Evolutionary conservation across 768 basidiomycete species (phyloP).

Genomic region (Sarcodon aspratus): DNA sequence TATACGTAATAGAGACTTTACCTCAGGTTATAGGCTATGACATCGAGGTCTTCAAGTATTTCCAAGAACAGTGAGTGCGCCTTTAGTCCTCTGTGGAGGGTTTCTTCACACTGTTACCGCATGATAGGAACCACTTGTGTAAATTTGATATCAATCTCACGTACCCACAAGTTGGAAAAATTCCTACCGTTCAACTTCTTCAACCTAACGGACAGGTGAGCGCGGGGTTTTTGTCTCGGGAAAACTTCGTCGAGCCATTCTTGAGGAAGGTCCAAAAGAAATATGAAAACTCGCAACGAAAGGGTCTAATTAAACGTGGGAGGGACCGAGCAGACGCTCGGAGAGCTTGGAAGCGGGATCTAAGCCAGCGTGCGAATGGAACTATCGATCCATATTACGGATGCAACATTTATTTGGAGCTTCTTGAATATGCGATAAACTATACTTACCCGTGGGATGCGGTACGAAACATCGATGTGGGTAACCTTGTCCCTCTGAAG

Average conservation of each 20-base stretch:
- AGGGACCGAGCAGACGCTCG: slow-evolving; percentile 2
- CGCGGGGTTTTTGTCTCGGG: neutral
- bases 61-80: slow-evolving; percentile 55
- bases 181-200: slow-evolving; percentile 21
- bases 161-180: slow-evolving; percentile 50
- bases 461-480: slow-evolving; percentile 4
- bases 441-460: slow-evolving; percentile 1
- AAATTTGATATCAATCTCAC: slow-evolving; percentile 56
- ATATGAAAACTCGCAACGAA: neutral
- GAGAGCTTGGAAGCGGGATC: slow-evolving; percentile 29
- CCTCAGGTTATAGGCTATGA: slow-evolving; percentile 77
- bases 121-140: slow-evolving; percentile 42
- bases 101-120: neutral
- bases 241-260: neutral
- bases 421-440: slow-evolving; percentile 48
- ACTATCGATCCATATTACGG: slow-evolving; percentile 28
- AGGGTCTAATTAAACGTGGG: neutral
- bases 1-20: slow-evolving; percentile 54
- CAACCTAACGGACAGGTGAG: neutral
- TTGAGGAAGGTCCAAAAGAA: neutral
- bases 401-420: slow-evolving; percentile 59
- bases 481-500: neutral
- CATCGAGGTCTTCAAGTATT: slow-evolving; percentile 51
- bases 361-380: slow-evolving; percentile 36
- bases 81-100: neutral